Evolutionary conservation across 306 rosid species (phyloP), one percentile per base, ranked within the genome.

Genomic region (Bauhinia variegata): DNA sequence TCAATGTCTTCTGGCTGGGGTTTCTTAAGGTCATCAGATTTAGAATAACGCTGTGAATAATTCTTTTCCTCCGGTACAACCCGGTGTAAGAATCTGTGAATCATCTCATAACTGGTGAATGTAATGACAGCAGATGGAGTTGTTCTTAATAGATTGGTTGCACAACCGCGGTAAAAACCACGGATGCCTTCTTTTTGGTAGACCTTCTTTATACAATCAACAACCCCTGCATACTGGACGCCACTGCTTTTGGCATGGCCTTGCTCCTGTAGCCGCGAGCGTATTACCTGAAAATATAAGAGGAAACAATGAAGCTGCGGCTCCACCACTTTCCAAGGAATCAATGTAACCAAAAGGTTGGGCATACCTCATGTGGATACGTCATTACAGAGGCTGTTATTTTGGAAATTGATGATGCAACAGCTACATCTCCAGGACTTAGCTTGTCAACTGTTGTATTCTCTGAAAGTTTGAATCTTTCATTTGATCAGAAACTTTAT

Each of bases 91-190:
- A 88, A 88, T 71, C 97, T 70, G 69, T 79, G 81, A 70, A 90
- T 86, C 96, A 93, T 90, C 80, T 93, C 99, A 28, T 88, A 93
- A 78, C 92, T 88, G 32, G 99, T 90, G 79, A 93, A 88, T 4
- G 96, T 89, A 74, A 93, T 90, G 51, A 93, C 93, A 3, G 99
- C 99, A 3, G 99, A 93, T 0, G 99, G 97, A 32, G 96, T 90
- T 75, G 99, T 90, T 82, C 99, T 74, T 58, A 93, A 47, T 10
- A 93, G 84, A 80, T 93, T 90, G 5, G 91, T 93, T 1, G 87
- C 97, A 6, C 99, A 89, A 56, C 99, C 99, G 1, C 96, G 85
- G 30, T 89, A 93, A 68, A 93, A 90, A 15, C 99, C 99, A 0
- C 79, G 67, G 67, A 93, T 33, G 65, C 99, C 99, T 81, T 88